Evolutionary conservation across 768 basidiomycete genomes (phyloP).

Genomic region (Cystobasidium tubakii): DNA sequence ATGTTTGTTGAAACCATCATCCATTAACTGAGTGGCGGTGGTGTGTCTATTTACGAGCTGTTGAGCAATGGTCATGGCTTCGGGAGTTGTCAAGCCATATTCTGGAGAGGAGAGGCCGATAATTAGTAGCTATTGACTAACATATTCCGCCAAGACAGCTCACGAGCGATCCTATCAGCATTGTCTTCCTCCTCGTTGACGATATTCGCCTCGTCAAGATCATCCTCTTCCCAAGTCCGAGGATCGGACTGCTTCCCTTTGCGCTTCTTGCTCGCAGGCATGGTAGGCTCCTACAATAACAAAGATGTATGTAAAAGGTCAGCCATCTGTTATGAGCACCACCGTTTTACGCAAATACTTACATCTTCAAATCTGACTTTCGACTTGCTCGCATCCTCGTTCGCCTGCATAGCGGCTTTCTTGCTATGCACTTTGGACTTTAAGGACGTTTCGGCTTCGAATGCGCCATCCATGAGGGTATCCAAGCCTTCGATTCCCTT

Average conservation of each 20-base stretch:
- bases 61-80: slow-evolving; percentile 86
- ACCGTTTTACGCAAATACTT: neutral
- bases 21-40: slow-evolving; percentile 79
- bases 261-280: neutral
- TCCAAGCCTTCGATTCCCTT: slow-evolving; percentile 56
- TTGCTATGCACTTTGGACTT: slow-evolving; percentile 45
- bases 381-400: slow-evolving; percentile 45
- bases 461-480: slow-evolving; percentile 50
- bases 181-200: slow-evolving; percentile 60
- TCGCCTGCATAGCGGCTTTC: slow-evolving; percentile 37
- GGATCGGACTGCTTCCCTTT: slow-evolving; percentile 37
- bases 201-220: slow-evolving; percentile 61
- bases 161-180: slow-evolving; percentile 62
- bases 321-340: no score
- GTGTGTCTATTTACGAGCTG: slow-evolving; percentile 82
- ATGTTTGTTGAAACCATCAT: slow-evolving; percentile 92
- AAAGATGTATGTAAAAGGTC: slow-evolving; percentile 8
- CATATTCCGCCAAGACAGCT: slow-evolving; percentile 47
- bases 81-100: slow-evolving; percentile 73
- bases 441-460: neutral
- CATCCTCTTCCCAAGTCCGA: slow-evolving; percentile 54
- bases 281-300: slow-evolving; percentile 5
- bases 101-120: slow-evolving; percentile 53
- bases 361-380: slow-evolving; percentile 44
- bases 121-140: neutral